phyloP scores from a whole-genome alignment of 352 stramenopile species.

The Phytopythium boreale region DNA sequence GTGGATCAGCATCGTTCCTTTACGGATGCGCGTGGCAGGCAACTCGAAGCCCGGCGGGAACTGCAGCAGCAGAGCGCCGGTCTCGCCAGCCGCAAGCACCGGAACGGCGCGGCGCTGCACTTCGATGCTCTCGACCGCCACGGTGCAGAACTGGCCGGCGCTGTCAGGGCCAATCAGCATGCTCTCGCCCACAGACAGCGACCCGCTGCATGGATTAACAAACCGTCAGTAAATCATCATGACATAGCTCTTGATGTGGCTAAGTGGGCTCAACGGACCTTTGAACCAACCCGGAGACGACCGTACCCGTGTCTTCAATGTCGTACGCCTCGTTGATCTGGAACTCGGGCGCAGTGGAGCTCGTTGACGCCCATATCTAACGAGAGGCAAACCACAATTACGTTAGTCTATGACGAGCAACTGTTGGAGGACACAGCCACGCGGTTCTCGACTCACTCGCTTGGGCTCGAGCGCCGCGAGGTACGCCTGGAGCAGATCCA shows the following conservation, averaged over 20 bases:
- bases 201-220: constrained; percentile 29
- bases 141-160: constrained; percentile 57
- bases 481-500: constrained; percentile 58
- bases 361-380: constrained; percentile 45
- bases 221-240: not conserved
- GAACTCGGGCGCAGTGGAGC: constrained; percentile 58
- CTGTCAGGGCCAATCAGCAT: constrained; percentile 67
- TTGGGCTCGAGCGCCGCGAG: constrained; percentile 55
- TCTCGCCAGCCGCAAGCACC: constrained; percentile 63
- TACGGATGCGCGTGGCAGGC: constrained; percentile 31
- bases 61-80: constrained; percentile 58
- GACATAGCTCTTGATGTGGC: not conserved
- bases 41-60: constrained; percentile 22
- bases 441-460: constrained; percentile 24
- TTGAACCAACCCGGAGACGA: constrained; percentile 72
- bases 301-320: constrained; percentile 61
- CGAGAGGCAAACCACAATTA: not conserved
- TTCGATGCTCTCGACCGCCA: constrained; percentile 74
- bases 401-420: not conserved
- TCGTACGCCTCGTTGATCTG: constrained; percentile 80
- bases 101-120: constrained; percentile 67
- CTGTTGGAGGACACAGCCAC: not conserved
- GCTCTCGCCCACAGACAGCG: constrained; percentile 51
- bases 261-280: constrained; percentile 12
- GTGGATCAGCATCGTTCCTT: constrained; percentile 74